phyloP scores from a whole-genome alignment of 345 rosid species.

The Lepidium africanum region DNA sequence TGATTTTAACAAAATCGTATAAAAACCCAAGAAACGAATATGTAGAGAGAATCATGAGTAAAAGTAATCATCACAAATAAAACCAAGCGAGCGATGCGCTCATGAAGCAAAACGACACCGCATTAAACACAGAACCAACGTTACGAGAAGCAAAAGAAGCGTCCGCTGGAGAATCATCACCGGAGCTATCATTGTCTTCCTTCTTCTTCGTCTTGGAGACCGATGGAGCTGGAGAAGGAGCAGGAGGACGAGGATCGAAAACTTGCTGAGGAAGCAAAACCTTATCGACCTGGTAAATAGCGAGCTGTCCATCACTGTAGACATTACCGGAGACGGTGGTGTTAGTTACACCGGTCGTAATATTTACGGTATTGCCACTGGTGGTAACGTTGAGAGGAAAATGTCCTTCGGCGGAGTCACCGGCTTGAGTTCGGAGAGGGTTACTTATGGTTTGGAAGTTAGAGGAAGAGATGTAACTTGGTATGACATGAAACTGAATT shows the following conservation, averaged over 20 bases:
- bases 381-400: constrained; percentile 40
- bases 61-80: constrained; percentile 15
- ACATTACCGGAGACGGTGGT: constrained; percentile 37
- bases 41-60: too few relatives aligned
- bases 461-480: constrained; percentile 28
- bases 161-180: constrained; percentile 30
- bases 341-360: constrained; percentile 39
- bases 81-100: constrained; percentile 4
- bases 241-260: constrained; percentile 34
- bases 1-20: not conserved
- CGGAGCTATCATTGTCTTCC: constrained; percentile 8
- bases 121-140: not conserved
- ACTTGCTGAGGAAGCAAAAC: constrained; percentile 37
- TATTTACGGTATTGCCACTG: constrained; percentile 35
- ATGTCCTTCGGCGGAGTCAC: constrained; percentile 30
- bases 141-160: constrained; percentile 21
- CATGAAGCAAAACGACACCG: constrained; percentile 14
- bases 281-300: constrained; percentile 36
- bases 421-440: constrained; percentile 43
- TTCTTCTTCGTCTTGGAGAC: constrained; percentile 30
- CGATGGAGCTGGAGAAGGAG: constrained; percentile 36
- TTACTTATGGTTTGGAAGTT: constrained; percentile 41
- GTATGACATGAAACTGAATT: constrained; percentile 39
- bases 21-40: not conserved
- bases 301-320: constrained; percentile 43